Conservation (phyloP, 106 monocot genomes). For the Dendrobium huoshanense region DNA sequence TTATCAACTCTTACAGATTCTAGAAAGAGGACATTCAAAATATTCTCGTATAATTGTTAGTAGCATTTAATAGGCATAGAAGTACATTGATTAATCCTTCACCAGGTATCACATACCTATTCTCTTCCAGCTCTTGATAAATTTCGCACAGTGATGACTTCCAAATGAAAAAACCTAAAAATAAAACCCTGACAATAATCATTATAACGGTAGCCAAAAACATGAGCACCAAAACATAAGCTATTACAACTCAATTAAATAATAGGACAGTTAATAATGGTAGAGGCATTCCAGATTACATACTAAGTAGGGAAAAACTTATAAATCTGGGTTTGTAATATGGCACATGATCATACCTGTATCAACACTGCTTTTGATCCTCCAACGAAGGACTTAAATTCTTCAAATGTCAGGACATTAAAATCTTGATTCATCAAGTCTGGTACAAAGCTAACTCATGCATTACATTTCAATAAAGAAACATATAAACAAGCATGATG, state of each 20-base stretch:
- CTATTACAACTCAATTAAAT: not conserved
- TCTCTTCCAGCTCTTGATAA: conserved; percentile 62
- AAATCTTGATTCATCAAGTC: conserved; percentile 29
- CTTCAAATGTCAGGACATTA: conserved; percentile 29
- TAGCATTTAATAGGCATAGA: not conserved
- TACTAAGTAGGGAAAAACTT: no score
- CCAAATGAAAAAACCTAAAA: conserved; percentile 78
- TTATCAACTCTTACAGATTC: not conserved
- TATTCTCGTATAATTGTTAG: not conserved
- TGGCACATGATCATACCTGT: conserved; percentile 34
- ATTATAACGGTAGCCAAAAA: not conserved
- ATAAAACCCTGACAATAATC: conserved; percentile 5
- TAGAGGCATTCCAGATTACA: not conserved
- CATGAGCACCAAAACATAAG: not conserved
- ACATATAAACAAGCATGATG: not conserved
- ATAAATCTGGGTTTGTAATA: not conserved
- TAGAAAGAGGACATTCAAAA: not conserved
- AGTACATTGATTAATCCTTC: not conserved
- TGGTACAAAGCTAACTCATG: conserved; percentile 14
- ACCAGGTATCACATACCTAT: conserved; percentile 47
- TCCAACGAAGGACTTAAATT: conserved; percentile 43
- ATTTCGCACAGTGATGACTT: conserved; percentile 57
- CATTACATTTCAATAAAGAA: not conserved
- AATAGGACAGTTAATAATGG: not conserved
- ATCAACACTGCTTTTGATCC: conserved; percentile 51